Conservation (phyloP, 805 yeast genomes). For the Zygosaccharomyces bailii region DNA sequence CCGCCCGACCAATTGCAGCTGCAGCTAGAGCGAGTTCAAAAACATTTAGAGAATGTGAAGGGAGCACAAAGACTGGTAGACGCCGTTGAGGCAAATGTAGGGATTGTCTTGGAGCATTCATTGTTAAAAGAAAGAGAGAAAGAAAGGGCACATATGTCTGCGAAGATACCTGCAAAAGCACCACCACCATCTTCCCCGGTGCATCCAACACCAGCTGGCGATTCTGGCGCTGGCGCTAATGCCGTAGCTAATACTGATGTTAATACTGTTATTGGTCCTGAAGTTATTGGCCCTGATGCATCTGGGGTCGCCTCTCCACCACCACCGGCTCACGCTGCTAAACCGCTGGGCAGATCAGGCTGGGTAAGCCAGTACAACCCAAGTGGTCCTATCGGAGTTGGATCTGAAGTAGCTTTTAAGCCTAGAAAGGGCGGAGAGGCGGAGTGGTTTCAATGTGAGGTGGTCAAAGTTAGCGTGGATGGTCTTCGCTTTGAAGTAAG, state of each 20-base stretch:
- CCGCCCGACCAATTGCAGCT: constrained; percentile 40
- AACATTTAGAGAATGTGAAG: constrained; percentile 57
- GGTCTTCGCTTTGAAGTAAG: constrained; percentile 81
- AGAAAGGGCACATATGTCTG: constrained; percentile 1
- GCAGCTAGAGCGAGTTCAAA: constrained; percentile 42
- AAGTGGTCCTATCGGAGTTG: constrained; percentile 53
- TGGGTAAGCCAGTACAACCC: constrained; percentile 57
- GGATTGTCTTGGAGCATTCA: constrained; percentile 38
- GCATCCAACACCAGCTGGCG: neutral
- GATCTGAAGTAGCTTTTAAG: constrained; percentile 86
- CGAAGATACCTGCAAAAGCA: neutral
- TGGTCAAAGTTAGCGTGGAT: constrained; percentile 69
- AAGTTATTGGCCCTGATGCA: neutral
- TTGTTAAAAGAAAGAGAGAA: neutral
- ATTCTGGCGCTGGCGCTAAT: neutral
- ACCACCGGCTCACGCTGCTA: constrained; percentile 2
- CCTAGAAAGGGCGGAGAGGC: constrained; percentile 65
- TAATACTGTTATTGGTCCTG: neutral
- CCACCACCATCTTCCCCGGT: neutral
- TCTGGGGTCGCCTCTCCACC: constrained; percentile 13
- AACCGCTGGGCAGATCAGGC: constrained; percentile 41
- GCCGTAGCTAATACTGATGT: neutral
- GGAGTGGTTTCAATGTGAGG: constrained; percentile 97
- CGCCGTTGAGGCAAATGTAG: constrained; percentile 45
- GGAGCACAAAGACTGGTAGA: constrained; percentile 46